Evolutionary conservation across 2,329 filamentous ascomycete genomes (phyloP).

Genomic region (Paraconiothyrium brasiliense): DNA sequence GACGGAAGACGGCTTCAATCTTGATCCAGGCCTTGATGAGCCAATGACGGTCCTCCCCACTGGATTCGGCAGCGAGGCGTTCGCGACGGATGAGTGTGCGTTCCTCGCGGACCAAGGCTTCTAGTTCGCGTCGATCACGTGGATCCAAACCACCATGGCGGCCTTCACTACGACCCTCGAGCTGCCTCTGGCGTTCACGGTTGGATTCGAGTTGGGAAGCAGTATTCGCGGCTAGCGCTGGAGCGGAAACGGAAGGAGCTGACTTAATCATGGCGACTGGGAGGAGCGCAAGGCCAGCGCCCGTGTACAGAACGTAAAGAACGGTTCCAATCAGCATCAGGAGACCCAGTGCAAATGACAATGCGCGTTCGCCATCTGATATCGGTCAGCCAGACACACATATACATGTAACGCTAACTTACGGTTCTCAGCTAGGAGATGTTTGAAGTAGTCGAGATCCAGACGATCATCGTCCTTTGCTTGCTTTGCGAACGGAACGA

Average conservation of each 20-base stretch:
- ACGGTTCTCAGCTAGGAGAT: slow-evolving; percentile 82
- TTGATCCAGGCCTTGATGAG: slow-evolving; percentile 82
- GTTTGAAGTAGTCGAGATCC: slow-evolving; percentile 92
- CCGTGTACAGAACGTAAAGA: slow-evolving; percentile 89
- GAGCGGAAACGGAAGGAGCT: slow-evolving; percentile 84
- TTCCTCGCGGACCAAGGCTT: slow-evolving; percentile 87
- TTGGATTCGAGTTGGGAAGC: slow-evolving; percentile 85
- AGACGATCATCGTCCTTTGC: slow-evolving; percentile 69
- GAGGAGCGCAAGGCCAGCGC: slow-evolving; percentile 85
- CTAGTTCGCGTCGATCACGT: slow-evolving; percentile 89
- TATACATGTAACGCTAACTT: slow-evolving; percentile 40
- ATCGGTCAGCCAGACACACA: slow-evolving; percentile 26
- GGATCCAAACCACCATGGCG: slow-evolving; percentile 77
- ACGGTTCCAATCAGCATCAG: slow-evolving; percentile 86
- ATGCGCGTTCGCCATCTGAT: slow-evolving; percentile 83
- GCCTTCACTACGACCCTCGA: slow-evolving; percentile 85
- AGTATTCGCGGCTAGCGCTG: slow-evolving; percentile 79
- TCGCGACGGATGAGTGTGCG: slow-evolving; percentile 90
- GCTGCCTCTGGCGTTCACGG: slow-evolving; percentile 87
- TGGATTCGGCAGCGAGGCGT: slow-evolving; percentile 83
- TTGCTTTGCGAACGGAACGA: slow-evolving; percentile 81
- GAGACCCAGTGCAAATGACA: slow-evolving; percentile 90
- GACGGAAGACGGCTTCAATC: slow-evolving; percentile 81
- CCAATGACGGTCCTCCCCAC: slow-evolving; percentile 78
- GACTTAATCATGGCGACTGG: slow-evolving; percentile 93